A percentile compares a stretch with the other conserved stretches of the same genome.
Conservation (phyloP, 768 basidiomycete genomes). For the Trametes elegans region DNA sequence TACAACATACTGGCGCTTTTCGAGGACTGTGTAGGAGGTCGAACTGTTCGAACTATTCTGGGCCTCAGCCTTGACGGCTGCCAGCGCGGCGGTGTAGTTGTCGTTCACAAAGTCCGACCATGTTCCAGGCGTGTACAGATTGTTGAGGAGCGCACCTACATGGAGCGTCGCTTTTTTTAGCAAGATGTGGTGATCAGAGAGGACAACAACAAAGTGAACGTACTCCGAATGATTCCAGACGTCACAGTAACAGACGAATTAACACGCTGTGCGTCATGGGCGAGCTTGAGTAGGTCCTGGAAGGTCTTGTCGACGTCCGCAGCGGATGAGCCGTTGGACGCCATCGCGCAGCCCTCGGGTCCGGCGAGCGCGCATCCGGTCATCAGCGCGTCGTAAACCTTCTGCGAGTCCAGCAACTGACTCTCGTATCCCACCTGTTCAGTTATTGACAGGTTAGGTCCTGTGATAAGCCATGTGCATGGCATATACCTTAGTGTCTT, state of each 20-base stretch:
- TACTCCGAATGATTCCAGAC: constrained; percentile 2
- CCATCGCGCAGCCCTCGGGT: constrained; percentile 2
- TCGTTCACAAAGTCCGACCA: too few relatives aligned
- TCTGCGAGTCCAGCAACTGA: neutral
- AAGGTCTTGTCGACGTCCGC: neutral
- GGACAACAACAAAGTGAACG: neutral
- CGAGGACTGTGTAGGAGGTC: too few relatives aligned
- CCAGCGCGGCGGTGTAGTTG: too few relatives aligned
- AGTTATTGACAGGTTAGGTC: neutral
- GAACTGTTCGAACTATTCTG: too few relatives aligned
- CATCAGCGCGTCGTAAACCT: constrained; percentile 3
- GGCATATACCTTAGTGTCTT: neutral
- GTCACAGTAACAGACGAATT: neutral
- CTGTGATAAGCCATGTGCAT: neutral
- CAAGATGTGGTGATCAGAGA: too few relatives aligned
- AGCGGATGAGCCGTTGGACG: neutral
- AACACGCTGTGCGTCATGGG: neutral
- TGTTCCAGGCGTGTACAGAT: too few relatives aligned
- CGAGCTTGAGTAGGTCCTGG: neutral
- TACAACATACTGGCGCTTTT: too few relatives aligned
- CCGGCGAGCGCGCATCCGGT: constrained; percentile 15
- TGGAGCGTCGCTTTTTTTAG: neutral
- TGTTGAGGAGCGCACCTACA: neutral
- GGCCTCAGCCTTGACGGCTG: too few relatives aligned
- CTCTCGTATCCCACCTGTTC: neutral